These are phyloP conservation scores for Penicillium sp. DNA, from an alignment of 2,329 filamentous ascomycete species.

Conservation along the genomic window DNA sequence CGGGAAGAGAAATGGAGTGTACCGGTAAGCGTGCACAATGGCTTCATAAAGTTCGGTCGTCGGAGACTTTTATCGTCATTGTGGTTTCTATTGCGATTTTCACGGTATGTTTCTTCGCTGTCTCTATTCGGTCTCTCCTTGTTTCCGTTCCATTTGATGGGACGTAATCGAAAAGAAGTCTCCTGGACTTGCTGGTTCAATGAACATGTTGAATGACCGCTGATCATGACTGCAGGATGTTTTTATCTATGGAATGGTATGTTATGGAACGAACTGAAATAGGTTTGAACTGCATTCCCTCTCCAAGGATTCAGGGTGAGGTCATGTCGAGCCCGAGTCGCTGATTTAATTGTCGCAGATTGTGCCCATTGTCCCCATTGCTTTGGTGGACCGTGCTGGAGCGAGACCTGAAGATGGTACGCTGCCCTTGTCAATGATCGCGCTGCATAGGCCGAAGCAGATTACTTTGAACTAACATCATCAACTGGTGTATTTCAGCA, in stretches of 20 bases:
- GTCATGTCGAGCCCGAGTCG: no score
- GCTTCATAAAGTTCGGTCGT: conserved; percentile 32
- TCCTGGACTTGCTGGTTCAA: no score
- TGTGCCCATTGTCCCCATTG: conserved; percentile 65
- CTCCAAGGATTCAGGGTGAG: no score
- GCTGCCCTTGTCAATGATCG: neutral
- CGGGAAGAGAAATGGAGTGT: neutral
- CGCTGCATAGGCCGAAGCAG: no score
- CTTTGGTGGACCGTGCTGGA: conserved; percentile 39
- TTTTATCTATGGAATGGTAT: conserved; percentile 37
- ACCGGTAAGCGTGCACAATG: conserved; percentile 8
- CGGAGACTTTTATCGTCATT: conserved; percentile 34
- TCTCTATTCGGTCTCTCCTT: neutral
- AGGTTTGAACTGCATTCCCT: no score
- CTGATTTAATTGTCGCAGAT: conserved; percentile 33
- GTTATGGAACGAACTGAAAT: neutral
- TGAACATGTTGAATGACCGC: no score
- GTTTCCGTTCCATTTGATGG: neutral
- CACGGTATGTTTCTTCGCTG: conserved; percentile 24
- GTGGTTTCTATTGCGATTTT: conserved; percentile 39
- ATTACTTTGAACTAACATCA: neutral
- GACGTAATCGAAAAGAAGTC: no score
- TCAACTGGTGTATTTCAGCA: conserved; percentile 29
- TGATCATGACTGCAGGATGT: conserved; percentile 25
- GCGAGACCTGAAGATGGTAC: conserved; percentile 36